Evolutionary conservation across 1,284 basidiomycete genomes (phyloP), one percentile per base, ranked within the genome.

Genomic region (Pterulicium gracile): DNA sequence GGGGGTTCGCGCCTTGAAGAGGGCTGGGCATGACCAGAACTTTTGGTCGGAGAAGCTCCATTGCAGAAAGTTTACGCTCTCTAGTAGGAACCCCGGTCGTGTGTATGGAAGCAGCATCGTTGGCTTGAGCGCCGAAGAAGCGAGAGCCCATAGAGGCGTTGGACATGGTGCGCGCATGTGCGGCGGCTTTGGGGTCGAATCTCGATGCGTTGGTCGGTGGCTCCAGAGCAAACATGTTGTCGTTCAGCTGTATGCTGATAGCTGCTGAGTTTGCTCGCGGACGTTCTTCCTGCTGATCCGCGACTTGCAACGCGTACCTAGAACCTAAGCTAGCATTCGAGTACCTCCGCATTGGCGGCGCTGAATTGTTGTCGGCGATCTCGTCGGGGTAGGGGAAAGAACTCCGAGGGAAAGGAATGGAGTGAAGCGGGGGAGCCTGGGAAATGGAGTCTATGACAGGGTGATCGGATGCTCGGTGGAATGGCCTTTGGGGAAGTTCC

Each of bases 21-120:
- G 87, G 86, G 54, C 84, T 88, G 12, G 86, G 86, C 86, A 89
- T 89, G 48, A 89, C 79, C 42, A 89, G 77, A 20, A 90, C 70
- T 59, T 89, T 90, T 1, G 86, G 86, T 22, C 86, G 72, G 59
- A 89, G 69, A 44, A 89, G 65, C 19, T 89, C 87, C 48, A 82
- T 54, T 13, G 81, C 81, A 4, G 85, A 85, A 55, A 79, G 79
- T 20, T 70, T 76, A 35, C 75, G 72, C 35, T 79, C 73, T 45
- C 68, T 68, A 35, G 59, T 56, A 19, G 65, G 64, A 40, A 56
- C 58, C 48, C 56, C 61, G 47, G 57, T 60, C 43, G 65, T 65
- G 56, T 64, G 60, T 14, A 69, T 58, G 45, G 70, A 68, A 48
- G 65, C 61, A 42, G 56, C 68, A 52, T 80, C 79, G 51, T 77